Conservation (phyloP, 1,284 basidiomycete genomes). For the Pholiota adiposa region DNA sequence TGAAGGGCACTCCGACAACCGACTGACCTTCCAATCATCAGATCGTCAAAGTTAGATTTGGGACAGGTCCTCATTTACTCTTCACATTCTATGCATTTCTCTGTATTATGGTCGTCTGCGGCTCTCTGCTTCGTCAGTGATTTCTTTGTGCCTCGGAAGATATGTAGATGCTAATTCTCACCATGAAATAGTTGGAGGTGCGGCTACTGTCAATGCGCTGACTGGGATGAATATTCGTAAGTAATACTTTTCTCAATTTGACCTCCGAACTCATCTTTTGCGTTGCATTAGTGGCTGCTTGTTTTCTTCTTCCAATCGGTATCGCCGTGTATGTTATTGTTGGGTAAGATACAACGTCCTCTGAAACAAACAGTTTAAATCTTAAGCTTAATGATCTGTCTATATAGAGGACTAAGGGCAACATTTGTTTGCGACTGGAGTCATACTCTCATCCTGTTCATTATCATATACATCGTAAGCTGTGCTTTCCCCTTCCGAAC, state of each 20-base stretch:
- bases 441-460: slow-evolving; percentile 78
- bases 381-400: not conserved
- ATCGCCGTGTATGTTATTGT: slow-evolving; percentile 63
- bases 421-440: slow-evolving; percentile 20
- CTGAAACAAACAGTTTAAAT: not conserved
- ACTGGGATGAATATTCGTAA: slow-evolving; percentile 68
- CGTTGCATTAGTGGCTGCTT: too few species aligned
- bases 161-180: too few species aligned
- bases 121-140: slow-evolving; percentile 28
- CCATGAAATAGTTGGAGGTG: slow-evolving; percentile 8
- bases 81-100: slow-evolving; percentile 71
- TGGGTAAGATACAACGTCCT: slow-evolving; percentile 37
- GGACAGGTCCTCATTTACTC: slow-evolving; percentile 59
- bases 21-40: slow-evolving; percentile 7
- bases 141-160: too few species aligned
- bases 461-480: too few species aligned
- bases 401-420: slow-evolving; percentile 3
- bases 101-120: not conserved
- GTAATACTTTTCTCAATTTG: slow-evolving; percentile 74
- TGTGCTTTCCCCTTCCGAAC: slow-evolving; percentile 45
- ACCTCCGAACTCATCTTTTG: too few species aligned
- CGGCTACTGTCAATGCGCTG: slow-evolving; percentile 49
- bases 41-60: slow-evolving; percentile 33
- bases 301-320: slow-evolving; percentile 72
- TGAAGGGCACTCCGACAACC: not conserved